Percentiles rank a stretch among this genome's conserved stretches.
phyloP scores from a whole-genome alignment of 108 stramenopile species.

The Nitzschia palea region DNA sequence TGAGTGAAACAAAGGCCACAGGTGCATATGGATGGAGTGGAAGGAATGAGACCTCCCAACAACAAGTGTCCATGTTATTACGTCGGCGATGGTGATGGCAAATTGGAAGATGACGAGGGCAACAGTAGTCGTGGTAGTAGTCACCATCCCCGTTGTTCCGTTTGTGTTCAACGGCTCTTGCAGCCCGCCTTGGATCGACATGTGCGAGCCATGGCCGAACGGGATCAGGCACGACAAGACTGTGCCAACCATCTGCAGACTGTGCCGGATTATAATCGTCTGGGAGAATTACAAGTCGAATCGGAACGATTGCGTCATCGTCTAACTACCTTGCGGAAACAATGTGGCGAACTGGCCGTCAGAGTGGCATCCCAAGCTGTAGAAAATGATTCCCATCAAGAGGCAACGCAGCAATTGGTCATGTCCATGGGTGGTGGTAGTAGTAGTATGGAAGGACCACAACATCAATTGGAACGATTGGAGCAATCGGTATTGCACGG shows the following conservation, averaged over 20 bases:
- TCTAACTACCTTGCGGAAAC: constrained; percentile 11
- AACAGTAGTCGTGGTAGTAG: background rate
- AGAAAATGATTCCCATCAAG: constrained; percentile 36
- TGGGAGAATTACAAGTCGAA: constrained; percentile 29
- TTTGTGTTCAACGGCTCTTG: constrained; percentile 27
- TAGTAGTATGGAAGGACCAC: constrained; percentile 11
- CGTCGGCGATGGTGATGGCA: background rate
- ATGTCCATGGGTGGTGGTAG: background rate
- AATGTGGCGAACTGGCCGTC: constrained; percentile 37
- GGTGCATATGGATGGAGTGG: too few species aligned
- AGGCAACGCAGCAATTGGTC: constrained; percentile 3
- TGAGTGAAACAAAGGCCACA: too few species aligned
- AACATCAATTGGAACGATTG: constrained; percentile 24
- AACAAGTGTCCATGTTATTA: constrained; percentile 17
- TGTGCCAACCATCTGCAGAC: constrained; percentile 27
- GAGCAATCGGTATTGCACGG: constrained; percentile 26
- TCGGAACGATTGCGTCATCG: constrained; percentile 28
- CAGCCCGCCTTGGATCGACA: constrained; percentile 27
- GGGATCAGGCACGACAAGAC: constrained; percentile 20
- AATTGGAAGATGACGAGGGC: background rate
- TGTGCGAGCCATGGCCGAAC: constrained; percentile 25
- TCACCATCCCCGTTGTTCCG: constrained; percentile 19
- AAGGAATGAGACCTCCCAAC: background rate
- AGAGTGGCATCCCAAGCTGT: constrained; percentile 28
- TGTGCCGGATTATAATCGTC: background rate